phyloP scores from a whole-genome alignment of 345 rosid genomes.

The Firmiana major region DNA sequence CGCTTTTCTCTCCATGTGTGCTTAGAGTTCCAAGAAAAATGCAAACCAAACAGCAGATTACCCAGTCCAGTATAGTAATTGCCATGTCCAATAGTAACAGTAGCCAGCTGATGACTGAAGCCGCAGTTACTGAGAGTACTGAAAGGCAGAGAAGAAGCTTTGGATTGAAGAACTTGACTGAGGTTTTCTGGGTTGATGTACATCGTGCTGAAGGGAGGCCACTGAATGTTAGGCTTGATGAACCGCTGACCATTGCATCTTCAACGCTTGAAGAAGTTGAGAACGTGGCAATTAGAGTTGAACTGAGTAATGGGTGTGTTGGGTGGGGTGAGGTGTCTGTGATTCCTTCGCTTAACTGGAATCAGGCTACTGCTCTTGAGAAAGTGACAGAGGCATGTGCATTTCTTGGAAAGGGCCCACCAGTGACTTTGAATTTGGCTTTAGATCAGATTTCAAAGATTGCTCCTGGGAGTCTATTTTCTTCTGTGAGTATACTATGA shows the following conservation, averaged over 20 bases:
- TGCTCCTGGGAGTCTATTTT: constrained; percentile 7
- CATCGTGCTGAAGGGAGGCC: constrained; percentile 53
- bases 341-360: constrained; percentile 32
- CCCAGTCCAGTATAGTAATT: constrained; percentile 1
- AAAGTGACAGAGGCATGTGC: constrained; percentile 12
- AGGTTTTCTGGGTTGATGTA: constrained; percentile 47
- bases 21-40: not conserved
- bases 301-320: constrained; percentile 54
- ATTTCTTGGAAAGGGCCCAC: constrained; percentile 9
- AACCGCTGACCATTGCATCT: constrained; percentile 50
- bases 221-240: constrained; percentile 45
- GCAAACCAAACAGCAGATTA: not conserved
- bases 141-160: constrained; percentile 19
- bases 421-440: constrained; percentile 16
- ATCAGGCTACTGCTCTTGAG: constrained; percentile 9
- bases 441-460: constrained; percentile 15
- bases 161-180: constrained; percentile 40
- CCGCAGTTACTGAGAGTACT: not conserved
- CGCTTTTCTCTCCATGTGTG: not conserved
- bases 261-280: constrained; percentile 45
- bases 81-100: not conserved
- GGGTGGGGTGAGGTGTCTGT: constrained; percentile 60
- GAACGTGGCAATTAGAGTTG: constrained; percentile 52
- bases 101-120: constrained; percentile 8
- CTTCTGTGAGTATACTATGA: constrained; percentile 14